A percentile compares a stretch with the other conserved stretches of the same genome.
Conservation (phyloP, 169 alveolate genomes). For the Blepharisma undulans region DNA sequence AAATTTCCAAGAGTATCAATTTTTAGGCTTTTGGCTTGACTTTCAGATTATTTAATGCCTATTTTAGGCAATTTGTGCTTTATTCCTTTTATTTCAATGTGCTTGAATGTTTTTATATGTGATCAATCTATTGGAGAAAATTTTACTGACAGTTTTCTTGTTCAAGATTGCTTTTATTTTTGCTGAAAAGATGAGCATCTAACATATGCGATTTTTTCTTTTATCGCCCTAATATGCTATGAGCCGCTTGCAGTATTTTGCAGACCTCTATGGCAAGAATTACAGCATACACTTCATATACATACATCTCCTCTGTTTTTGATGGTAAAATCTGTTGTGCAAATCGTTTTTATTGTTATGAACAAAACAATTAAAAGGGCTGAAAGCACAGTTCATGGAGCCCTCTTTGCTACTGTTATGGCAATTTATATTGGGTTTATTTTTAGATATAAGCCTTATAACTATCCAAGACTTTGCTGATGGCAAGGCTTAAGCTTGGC, state of each 20-base stretch:
- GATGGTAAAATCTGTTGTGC: no score
- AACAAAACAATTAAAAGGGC: no score
- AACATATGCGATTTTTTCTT: not conserved
- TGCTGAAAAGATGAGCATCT: not conserved
- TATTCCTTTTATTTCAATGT: conserved; percentile 17
- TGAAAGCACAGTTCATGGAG: no score
- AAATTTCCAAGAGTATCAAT: not conserved
- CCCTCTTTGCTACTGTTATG: no score
- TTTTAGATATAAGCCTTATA: no score
- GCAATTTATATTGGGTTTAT: no score
- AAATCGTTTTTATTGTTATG: no score
- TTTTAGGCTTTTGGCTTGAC: not conserved
- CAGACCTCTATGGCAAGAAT: no score
- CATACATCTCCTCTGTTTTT: no score
- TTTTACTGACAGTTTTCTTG: not conserved
- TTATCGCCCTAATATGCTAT: not conserved
- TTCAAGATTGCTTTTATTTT: not conserved
- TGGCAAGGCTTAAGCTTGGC: no score
- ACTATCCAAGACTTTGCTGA: no score
- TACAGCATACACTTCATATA: no score
- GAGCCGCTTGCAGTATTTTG: not conserved
- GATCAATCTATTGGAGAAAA: not conserved
- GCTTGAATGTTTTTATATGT: not conserved
- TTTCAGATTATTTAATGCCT: not conserved
- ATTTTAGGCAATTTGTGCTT: not conserved